phyloP scores from a whole-genome alignment of 495 filamentous ascomycete species.

The Pyrenula aspistea region DNA sequence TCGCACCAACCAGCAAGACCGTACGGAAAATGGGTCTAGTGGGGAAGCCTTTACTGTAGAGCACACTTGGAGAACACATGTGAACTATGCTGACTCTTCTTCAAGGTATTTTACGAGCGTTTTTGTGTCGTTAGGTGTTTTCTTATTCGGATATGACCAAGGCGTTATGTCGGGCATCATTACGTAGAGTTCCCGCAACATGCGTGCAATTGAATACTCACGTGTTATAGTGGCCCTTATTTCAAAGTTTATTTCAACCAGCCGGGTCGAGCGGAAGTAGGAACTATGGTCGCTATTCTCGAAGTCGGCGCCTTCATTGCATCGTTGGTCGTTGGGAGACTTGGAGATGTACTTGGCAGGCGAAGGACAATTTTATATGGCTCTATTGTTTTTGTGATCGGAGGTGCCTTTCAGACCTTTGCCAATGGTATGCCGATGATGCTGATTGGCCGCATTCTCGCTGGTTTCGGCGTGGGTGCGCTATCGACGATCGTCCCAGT shows the following conservation, averaged over 20 bases:
- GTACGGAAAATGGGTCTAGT: constrained; percentile 77
- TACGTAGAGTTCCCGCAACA: constrained; percentile 52
- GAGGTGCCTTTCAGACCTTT: constrained; percentile 76
- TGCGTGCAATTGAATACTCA: background rate
- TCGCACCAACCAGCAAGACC: constrained; percentile 61
- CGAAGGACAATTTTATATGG: constrained; percentile 89
- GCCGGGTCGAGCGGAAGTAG: constrained; percentile 70
- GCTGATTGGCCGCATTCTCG: constrained; percentile 80
- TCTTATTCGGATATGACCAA: constrained; percentile 97
- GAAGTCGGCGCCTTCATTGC: constrained; percentile 89
- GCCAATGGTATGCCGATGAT: constrained; percentile 80
- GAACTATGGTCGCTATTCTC: constrained; percentile 93
- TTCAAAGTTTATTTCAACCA: constrained; percentile 90
- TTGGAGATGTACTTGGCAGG: constrained; percentile 87
- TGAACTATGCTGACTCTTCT: constrained; percentile 19
- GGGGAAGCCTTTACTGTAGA: constrained; percentile 87
- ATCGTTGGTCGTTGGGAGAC: constrained; percentile 73
- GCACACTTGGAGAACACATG: constrained; percentile 6
- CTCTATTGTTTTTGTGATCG: constrained; percentile 81
- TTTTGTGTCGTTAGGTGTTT: constrained; percentile 95
- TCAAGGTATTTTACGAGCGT: constrained; percentile 91
- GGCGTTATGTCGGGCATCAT: constrained; percentile 99
- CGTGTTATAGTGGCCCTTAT: constrained; percentile 51
- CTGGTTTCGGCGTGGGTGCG: constrained; percentile 87
- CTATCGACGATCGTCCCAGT: constrained; percentile 95